A percentile compares a stretch with the other conserved stretches of the same genome.
Evolutionary conservation across 83 land plant species (phyloP).

Genomic region (Diphasiastrum complanatum): DNA sequence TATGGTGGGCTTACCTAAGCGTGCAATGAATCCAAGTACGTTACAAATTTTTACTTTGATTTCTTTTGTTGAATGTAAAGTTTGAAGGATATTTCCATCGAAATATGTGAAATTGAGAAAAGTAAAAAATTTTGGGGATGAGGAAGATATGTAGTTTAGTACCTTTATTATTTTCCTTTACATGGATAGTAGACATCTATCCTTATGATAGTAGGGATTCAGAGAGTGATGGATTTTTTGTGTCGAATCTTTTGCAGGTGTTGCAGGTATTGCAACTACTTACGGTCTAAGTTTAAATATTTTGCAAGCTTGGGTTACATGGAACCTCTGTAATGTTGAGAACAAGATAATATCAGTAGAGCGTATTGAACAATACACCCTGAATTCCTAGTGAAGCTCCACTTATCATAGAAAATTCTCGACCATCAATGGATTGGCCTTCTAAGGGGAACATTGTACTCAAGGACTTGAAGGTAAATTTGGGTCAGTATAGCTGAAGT

Average conservation of each 20-base stretch:
- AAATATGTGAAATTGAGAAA: not conserved
- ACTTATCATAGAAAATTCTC: conserved; percentile 46
- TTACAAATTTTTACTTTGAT: not conserved
- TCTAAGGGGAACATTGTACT: conserved; percentile 55
- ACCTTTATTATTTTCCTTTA: too few species aligned
- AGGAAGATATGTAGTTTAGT: too few species aligned
- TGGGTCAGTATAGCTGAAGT: not conserved
- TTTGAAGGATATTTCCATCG: not conserved
- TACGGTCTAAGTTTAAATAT: conserved; percentile 73
- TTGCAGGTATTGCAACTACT: conserved; percentile 80
- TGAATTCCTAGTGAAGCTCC: conserved; percentile 69
- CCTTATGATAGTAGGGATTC: too few species aligned
- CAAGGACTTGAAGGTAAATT: conserved; percentile 61
- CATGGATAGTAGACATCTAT: too few species aligned
- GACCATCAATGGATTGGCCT: conserved; percentile 74
- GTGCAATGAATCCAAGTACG: conserved; percentile 67
- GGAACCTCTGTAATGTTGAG: conserved; percentile 79
- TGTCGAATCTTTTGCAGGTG: conserved; percentile 35
- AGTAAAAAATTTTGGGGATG: not conserved
- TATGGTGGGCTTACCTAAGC: conserved; percentile 66
- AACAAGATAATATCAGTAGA: conserved; percentile 87
- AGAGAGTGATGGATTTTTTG: not conserved
- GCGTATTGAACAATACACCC: conserved; percentile 73
- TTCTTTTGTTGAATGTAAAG: conserved; percentile 2
- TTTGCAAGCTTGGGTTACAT: conserved; percentile 52